Conservation (phyloP, 2,329 filamentous ascomycete species). For the Colletotrichum plurivorum region DNA sequence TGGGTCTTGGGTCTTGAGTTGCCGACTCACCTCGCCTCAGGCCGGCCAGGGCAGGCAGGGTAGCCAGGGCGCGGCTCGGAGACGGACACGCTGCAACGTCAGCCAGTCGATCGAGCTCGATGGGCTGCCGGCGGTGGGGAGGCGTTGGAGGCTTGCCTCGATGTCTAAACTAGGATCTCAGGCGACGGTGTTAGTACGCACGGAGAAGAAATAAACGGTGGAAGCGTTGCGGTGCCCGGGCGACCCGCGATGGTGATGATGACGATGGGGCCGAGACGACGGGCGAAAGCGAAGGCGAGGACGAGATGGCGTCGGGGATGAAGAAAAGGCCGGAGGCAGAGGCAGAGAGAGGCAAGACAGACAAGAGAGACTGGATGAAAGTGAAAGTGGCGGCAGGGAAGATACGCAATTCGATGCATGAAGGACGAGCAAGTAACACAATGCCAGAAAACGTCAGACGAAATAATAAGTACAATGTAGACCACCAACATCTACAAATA, state of each 20-base stretch:
- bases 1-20: not conserved
- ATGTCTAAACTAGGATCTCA: constrained; percentile 28
- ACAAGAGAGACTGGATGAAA: not conserved
- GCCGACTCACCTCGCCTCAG: constrained; percentile 16
- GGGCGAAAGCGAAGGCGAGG: no score
- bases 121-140: constrained; percentile 13
- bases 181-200: constrained; percentile 24
- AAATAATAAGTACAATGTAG: not conserved
- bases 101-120: constrained; percentile 22
- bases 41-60: not conserved
- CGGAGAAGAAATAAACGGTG: constrained; percentile 15
- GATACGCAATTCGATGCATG: constrained; percentile 33
- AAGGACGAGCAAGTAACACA: not conserved
- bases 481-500: no score
- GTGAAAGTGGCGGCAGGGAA: not conserved
- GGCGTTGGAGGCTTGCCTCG: not conserved
- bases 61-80: not conserved
- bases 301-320: no score
- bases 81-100: not conserved
- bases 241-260: constrained; percentile 19
- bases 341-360: constrained; percentile 2
- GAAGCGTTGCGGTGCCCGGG: constrained; percentile 21
- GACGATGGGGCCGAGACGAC: not conserved
- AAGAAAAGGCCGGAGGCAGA: constrained; percentile 4
- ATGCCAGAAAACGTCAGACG: constrained; percentile 32